Base-by-base conservation (phyloP, 768 basidiomycete genomes). In the Mycena sanguinolenta region DNA sequence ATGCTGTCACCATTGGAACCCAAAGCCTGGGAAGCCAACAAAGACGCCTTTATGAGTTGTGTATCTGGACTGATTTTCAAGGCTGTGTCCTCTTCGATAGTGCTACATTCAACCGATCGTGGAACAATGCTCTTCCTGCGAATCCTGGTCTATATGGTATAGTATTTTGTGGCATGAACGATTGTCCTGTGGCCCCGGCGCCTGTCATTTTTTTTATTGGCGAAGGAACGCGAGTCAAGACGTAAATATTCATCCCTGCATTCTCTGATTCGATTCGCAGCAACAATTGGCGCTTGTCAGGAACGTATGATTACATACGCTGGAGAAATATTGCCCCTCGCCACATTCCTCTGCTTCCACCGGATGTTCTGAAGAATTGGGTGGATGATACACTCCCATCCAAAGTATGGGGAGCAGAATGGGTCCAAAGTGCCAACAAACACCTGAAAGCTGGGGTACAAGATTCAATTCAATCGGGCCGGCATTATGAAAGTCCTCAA, bases 71-170 rank as follows among this genome's bases (percentile, higher is more conserved):
- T n/a, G n/a, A n/a, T n/a, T n/a, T n/a, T n/a, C n/a, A n/a, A n/a
- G n/a, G n/a, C n/a, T n/a, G n/a, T n/a, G n/a, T n/a, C n/a, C n/a
- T n/a, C n/a, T n/a, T n/a, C n/a, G n/a, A n/a, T n/a, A n/a, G n/a
- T n/a, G n/a, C n/a, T n/a, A n/a, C n/a, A n/a, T n/a, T n/a, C n/a
- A n/a, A n/a, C n/a, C n/a, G n/a, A n/a, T n/a, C n/a, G n/a, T n/a
- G n/a, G n/a, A n/a, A n/a, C n/a, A n/a, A n/a, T n/a, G n/a, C n/a
- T n/a, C n/a, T n/a, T n/a, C n/a, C n/a, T n/a, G n/a, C n/a, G n/a
- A 23, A 28, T 30, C 65, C 70, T 0, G 75, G 75, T 21, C n/a
- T 42, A 23, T 74, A 75, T 49, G 72, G 75, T 3, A 69, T 75
- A 32, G 75, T n/a, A 64, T 0, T 73, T 76, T 55, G 52, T 16